Evolutionary conservation across 1,284 basidiomycete species (phyloP), one percentile per base, ranked within the genome.

Genomic region (Papiliotrema fonsecae): DNA sequence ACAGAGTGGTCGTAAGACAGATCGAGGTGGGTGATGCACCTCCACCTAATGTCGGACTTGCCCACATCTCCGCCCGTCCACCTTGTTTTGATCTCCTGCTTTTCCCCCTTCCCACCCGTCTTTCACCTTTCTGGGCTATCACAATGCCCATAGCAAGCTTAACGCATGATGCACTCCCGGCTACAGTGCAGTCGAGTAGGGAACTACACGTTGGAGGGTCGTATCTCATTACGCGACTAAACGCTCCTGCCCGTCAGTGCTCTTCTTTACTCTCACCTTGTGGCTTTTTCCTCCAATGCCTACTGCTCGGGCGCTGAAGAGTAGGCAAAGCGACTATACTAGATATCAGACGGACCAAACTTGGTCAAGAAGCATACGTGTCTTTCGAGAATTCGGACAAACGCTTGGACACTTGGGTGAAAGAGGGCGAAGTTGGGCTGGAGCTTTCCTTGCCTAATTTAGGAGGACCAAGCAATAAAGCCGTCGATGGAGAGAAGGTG

Each of bases 381-480:
- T 56, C 63, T 16, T 73, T 64, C 44, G 45, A 55, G 0, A 67
- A 67, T 9, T 55, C 69, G 44, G 86, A 89, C 74, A 86, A 87
- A 69, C 77, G 85, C 14, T 74, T 87, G 55, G 87, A 88, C 67
- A 81, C 84, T 60, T 88, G 87, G 87, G 74, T 87, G 14, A 70
- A 77, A 1, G 77, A 78, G 50, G 30, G 25, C 1, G 50, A 62
- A 2, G 42, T 70, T 1, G 62, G 60, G 1, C 50, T 52, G 18
- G 55, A 61, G 7, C 34, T 49, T 13, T 37, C 41, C 10, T 42
- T 36, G 30, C n/a, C n/a, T n/a, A 41, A 43, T 16, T 22, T 31
- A 22, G 50, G 37, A 47, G 6, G 49, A 39, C 32, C 43, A 10
- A 21, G 50, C 49, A 26, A 24, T 7, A 54, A 52, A 19, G 22